Conservation (phyloP, 108 stramenopile species). For the Schizochytrium sp. region DNA sequence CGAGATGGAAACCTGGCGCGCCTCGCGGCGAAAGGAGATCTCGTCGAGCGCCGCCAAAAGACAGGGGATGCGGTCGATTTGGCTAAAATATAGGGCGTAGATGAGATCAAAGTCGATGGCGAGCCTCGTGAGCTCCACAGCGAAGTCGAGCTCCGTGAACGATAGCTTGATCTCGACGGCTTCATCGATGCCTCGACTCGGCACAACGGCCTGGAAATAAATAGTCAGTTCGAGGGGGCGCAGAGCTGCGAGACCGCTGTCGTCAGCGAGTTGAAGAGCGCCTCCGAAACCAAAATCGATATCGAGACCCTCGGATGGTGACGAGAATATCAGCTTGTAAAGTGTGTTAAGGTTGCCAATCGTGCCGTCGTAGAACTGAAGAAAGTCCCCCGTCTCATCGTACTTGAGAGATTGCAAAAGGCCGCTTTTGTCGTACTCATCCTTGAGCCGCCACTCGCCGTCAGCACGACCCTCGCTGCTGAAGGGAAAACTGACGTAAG, state of each 20-base stretch:
- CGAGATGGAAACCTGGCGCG: too few relatives aligned
- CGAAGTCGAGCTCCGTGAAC: background rate
- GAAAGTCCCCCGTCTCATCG: background rate
- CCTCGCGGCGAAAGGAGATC: too few relatives aligned
- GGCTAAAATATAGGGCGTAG: background rate
- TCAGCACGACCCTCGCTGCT: too few relatives aligned
- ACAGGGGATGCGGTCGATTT: too few relatives aligned
- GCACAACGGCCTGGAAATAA: background rate
- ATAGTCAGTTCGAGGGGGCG: background rate
- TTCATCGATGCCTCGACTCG: background rate
- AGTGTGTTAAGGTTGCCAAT: background rate
- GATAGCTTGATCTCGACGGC: background rate
- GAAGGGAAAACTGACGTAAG: background rate
- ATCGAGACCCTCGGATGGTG: background rate
- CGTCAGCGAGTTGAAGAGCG: background rate
- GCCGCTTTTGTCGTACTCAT: background rate
- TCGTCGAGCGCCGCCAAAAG: too few relatives aligned
- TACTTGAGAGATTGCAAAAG: background rate
- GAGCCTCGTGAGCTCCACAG: background rate
- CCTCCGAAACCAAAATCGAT: background rate
- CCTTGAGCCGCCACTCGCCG: background rate
- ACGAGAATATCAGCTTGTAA: background rate
- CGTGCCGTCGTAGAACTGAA: background rate
- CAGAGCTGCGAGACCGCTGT: background rate
- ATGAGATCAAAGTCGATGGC: background rate